A percentile compares a stretch with the other conserved stretches of the same genome.
phyloP scores from a whole-genome alignment of 2,329 filamentous ascomycete species.

The Hortaea sp. region DNA sequence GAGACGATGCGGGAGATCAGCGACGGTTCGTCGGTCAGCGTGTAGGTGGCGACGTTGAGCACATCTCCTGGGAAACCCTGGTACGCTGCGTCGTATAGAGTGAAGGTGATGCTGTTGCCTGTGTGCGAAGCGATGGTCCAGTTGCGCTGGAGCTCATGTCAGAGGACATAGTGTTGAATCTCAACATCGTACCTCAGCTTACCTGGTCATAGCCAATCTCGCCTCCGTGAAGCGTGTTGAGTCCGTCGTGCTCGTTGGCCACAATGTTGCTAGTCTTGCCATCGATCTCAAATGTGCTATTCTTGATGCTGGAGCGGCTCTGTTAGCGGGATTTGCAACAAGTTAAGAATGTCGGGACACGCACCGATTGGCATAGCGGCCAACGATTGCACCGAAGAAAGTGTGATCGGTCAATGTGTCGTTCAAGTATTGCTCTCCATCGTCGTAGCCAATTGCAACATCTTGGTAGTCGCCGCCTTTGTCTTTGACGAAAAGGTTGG shows the following conservation, averaged over 20 bases:
- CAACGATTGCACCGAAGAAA: conserved; percentile 54
- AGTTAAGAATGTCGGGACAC: background rate
- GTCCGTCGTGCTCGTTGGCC: conserved; percentile 41
- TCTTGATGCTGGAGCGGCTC: conserved; percentile 36
- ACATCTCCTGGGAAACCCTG: conserved; percentile 74
- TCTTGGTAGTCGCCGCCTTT: conserved; percentile 34
- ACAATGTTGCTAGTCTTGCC: conserved; percentile 38
- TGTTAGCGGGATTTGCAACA: conserved; percentile 10
- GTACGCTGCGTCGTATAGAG: conserved; percentile 59
- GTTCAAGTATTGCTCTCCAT: conserved; percentile 27
- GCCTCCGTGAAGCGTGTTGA: conserved; percentile 43
- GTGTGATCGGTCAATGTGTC: conserved; percentile 40
- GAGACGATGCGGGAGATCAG: conserved; percentile 69
- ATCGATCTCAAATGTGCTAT: conserved; percentile 44
- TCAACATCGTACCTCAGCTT: background rate
- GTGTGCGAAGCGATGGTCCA: conserved; percentile 65
- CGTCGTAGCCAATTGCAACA: conserved; percentile 42
- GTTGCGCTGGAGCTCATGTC: conserved; percentile 40
- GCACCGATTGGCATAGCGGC: conserved; percentile 41
- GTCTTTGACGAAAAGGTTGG: conserved; percentile 20
- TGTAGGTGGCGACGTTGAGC: conserved; percentile 64
- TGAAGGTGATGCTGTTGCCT: conserved; percentile 61
- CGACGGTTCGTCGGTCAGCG: conserved; percentile 48
- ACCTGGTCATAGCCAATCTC: conserved; percentile 44
- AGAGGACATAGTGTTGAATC: too few relatives aligned